These are phyloP conservation scores for Viridothelium virens DNA, from an alignment of 495 filamentous ascomycete genomes.

Conservation along the genomic window DNA sequence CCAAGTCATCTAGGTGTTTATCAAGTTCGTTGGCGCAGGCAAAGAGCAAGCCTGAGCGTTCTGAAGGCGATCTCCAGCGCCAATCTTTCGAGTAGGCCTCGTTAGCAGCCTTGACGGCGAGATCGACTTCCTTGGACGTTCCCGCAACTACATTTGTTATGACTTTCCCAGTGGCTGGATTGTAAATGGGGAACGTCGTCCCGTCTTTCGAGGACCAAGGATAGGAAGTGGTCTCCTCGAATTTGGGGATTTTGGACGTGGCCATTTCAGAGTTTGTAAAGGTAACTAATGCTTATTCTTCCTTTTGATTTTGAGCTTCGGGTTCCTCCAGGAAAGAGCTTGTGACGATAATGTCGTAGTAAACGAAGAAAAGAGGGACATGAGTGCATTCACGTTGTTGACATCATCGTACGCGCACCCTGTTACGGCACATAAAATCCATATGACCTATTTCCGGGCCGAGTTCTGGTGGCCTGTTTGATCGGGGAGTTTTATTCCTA, in stretches of 20 bases:
- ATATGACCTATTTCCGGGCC: no score
- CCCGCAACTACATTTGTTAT: constrained; percentile 10
- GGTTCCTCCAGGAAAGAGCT: not conserved
- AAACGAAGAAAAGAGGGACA: no score
- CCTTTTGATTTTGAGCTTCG: not conserved
- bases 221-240: constrained; percentile 4
- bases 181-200: constrained; percentile 8
- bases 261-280: not conserved
- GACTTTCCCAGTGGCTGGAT: constrained; percentile 15
- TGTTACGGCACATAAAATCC: no score
- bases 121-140: not conserved
- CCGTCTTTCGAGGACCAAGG: constrained; percentile 1
- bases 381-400: no score
- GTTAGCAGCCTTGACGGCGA: constrained; percentile 26
- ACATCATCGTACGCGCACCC: no score
- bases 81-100: constrained; percentile 29
- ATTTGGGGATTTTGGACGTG: not conserved
- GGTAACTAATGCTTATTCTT: not conserved
- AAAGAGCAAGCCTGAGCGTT: constrained; percentile 15
- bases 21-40: constrained; percentile 21
- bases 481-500: no score
- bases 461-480: no score
- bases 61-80: not conserved
- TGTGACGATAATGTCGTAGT: no score
- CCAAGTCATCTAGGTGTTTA: constrained; percentile 20